These are phyloP conservation scores for Macadamia tetraphylla DNA, from an alignment of 164 flowering plant genomes.

Conservation along the genomic window DNA sequence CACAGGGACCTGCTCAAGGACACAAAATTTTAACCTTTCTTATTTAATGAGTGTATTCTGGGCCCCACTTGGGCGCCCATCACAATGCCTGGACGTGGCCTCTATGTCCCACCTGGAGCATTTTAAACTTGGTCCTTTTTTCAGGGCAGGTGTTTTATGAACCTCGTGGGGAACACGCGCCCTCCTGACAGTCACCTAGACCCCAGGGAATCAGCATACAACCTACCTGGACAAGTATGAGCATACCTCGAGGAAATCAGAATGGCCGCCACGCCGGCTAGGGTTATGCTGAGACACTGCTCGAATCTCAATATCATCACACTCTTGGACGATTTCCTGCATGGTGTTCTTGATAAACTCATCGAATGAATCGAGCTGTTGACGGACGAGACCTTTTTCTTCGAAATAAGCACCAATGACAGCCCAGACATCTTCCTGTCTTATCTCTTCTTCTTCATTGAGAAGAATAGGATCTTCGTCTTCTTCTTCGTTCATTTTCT, in stretches of 20 bases:
- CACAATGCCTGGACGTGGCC: too few relatives aligned
- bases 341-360: conserved; percentile 97
- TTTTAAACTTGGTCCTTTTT: too few relatives aligned
- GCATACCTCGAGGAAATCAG: conserved; percentile 80
- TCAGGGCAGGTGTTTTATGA: too few relatives aligned
- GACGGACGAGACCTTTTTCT: conserved; percentile 93
- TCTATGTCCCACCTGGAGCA: too few relatives aligned
- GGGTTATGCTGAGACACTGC: conserved; percentile 99
- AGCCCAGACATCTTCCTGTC: conserved; percentile 98
- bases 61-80: too few relatives aligned
- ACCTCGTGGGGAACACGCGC: too few relatives aligned
- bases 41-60: too few relatives aligned
- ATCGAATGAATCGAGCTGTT: conserved; percentile 94
- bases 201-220: too few relatives aligned
- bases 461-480: conserved; percentile 41
- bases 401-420: conserved; percentile 95
- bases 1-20: too few relatives aligned
- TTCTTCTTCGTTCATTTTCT: conserved; percentile 27
- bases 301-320: conserved; percentile 88
- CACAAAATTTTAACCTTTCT: too few relatives aligned
- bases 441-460: conserved; percentile 82
- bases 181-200: too few relatives aligned
- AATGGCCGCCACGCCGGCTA: conserved; percentile 80
- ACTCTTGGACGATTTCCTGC: conserved; percentile 98
- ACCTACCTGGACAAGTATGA: background rate